Evolutionary conservation across 2,329 filamentous ascomycete species (phyloP), one percentile per base, ranked within the genome.

Genomic region (Paecilomyces niveus): DNA sequence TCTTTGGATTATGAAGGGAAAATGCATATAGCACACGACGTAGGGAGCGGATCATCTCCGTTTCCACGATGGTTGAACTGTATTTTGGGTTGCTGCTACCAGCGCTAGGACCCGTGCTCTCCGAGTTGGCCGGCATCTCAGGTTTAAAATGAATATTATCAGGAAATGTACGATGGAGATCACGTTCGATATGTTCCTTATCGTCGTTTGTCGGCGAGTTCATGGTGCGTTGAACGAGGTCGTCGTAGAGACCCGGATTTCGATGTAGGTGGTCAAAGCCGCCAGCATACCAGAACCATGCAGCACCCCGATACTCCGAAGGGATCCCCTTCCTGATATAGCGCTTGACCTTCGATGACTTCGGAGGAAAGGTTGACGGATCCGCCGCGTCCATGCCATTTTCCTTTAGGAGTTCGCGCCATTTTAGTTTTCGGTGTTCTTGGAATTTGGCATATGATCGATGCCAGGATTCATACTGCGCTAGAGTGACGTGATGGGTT

Each of bases 271-370:
- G 88, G 53, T 87, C 85, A 24, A 91, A 91, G 1, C 93, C 93
- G 21, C 91, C 91, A 10, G 92, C 91, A 71, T 97, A 97, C 77
- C 89, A 97, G 73, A 96, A 97, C 93, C 93, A 97, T 53, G 93
- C 93, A 5, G 90, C 89, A n/a, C 93, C 93, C 68, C 93, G 85
- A 86, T 92, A 96, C 64, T 96, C 91, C 0, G 92, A 90, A 2
- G 93, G 93, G 54, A 97, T 93, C 15, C 93, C 93, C 74, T 97
- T 97, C 55, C 92, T 86, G 54, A 96, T 85, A 70, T 94, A 97
- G 18, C 92, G 84, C 75, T 95, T 96, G 51, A 94, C 85, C 74
- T 95, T 96, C 53, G 87, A 84, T 54, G 86, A 90, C 56, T 87
- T 88, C 1, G 88, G 83, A 0, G 93, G 93, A 65, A 97, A 97